These are phyloP conservation scores for Aspergillus cejpii DNA, from an alignment of 2,329 filamentous ascomycete species.

Conservation along the genomic window DNA sequence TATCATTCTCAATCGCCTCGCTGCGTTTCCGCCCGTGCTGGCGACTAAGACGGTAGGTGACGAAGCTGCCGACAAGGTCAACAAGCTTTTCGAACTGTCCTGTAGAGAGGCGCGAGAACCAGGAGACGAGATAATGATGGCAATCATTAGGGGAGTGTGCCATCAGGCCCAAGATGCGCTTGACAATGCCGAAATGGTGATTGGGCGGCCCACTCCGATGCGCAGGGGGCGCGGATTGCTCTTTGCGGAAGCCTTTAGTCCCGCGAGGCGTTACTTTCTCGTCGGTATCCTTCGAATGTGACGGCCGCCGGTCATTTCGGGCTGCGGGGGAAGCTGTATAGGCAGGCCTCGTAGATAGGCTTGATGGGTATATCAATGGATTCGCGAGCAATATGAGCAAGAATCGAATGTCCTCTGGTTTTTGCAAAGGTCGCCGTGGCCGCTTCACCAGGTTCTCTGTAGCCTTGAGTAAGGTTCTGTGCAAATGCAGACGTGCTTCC, in stretches of 20 bases:
- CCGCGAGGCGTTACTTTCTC: constrained; percentile 15
- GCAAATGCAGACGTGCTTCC: constrained; percentile 62
- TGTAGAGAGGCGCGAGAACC: constrained; percentile 67
- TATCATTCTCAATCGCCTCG: constrained; percentile 50
- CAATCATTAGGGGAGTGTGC: constrained; percentile 69
- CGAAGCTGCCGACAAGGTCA: constrained; percentile 68
- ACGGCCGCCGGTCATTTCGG: constrained; percentile 25
- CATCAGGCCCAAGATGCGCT: constrained; percentile 72
- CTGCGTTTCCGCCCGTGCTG: constrained; percentile 62
- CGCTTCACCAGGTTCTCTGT: constrained; percentile 74
- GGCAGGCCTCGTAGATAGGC: constrained; percentile 13
- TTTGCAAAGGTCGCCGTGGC: constrained; percentile 62
- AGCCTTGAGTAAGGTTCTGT: constrained; percentile 66
- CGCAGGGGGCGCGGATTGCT: constrained; percentile 6
- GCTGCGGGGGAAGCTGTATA: constrained; percentile 14
- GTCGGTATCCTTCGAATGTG: constrained; percentile 20
- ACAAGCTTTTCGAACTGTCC: constrained; percentile 64
- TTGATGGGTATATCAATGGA: constrained; percentile 59
- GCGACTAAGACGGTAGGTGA: constrained; percentile 70
- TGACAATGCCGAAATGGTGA: constrained; percentile 75
- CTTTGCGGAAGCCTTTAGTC: constrained; percentile 14
- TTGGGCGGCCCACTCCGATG: constrained; percentile 44
- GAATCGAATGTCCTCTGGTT: constrained; percentile 66
- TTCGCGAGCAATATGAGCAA: constrained; percentile 72
- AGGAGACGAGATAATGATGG: constrained; percentile 68